Evolutionary conservation across 208 protist genomes (phyloP).

Genomic region (Leishmania martiniquensis): DNA sequence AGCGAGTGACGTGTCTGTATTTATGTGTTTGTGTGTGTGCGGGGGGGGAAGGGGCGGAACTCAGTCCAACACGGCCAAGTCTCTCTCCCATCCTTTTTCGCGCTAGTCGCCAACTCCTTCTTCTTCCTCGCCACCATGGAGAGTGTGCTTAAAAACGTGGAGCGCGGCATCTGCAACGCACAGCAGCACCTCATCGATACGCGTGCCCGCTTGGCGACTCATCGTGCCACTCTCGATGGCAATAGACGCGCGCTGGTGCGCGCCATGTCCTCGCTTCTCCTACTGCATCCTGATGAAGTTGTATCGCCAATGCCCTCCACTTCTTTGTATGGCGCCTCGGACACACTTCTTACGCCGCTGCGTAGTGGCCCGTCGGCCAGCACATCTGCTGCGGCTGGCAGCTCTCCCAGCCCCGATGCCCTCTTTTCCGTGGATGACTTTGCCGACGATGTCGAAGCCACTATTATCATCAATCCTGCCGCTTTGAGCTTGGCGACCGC

Average conservation of each 20-base stretch:
- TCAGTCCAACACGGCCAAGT: background rate
- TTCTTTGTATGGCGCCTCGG: background rate
- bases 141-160: conserved; percentile 5
- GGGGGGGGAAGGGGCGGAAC: background rate
- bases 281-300: background rate
- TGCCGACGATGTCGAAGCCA: background rate
- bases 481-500: background rate
- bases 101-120: background rate
- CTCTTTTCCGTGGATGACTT: background rate
- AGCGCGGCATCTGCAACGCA: conserved; percentile 4
- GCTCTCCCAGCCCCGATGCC: background rate
- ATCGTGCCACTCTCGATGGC: background rate
- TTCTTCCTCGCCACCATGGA: conserved; percentile 10
- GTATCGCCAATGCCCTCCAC: background rate
- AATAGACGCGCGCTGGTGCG: background rate
- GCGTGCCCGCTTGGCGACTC: conserved; percentile 5
- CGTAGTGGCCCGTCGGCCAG: background rate
- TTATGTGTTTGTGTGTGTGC: no score
- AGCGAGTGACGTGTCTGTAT: no score
- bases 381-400: background rate
- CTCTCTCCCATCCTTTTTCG: background rate
- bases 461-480: conserved; percentile 4
- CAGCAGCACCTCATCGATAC: conserved; percentile 10
- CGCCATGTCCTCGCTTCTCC: background rate
- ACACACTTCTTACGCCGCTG: background rate